phyloP scores from a whole-genome alignment of 805 yeast species.

The Clavispora santaluciae region DNA sequence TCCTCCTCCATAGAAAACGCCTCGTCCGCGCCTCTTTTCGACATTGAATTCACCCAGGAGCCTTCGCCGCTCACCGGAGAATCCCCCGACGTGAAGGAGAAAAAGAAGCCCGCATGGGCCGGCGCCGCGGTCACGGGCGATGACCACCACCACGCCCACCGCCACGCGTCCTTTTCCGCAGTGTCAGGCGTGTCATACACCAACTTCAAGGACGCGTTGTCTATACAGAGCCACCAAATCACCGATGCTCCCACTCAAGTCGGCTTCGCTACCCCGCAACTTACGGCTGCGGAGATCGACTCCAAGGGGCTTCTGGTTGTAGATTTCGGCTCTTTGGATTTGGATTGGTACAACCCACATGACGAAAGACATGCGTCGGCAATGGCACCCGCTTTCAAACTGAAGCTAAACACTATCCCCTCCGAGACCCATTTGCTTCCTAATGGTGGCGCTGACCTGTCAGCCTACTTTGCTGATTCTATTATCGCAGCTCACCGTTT shows the following conservation, averaged over 20 bases:
- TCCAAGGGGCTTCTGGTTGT: constrained; percentile 23
- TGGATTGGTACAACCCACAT: constrained; percentile 20
- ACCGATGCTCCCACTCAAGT: constrained; percentile 63
- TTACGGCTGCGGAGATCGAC: constrained; percentile 44
- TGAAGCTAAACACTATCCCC: constrained; percentile 13
- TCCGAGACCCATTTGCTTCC: constrained; percentile 11
- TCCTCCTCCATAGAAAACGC: constrained; percentile 5
- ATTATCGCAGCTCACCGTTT: constrained; percentile 23
- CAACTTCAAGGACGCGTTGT: constrained; percentile 40
- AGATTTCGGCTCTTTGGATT: constrained; percentile 23
- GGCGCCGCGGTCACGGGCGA: background rate
- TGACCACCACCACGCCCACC: background rate
- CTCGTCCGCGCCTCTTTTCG: background rate
- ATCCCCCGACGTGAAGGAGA: constrained; percentile 14
- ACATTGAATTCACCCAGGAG: constrained; percentile 14
- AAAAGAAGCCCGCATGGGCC: constrained; percentile 1
- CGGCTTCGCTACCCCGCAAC: constrained; percentile 79
- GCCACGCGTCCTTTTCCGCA: constrained; percentile 60
- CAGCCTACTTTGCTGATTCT: constrained; percentile 14
- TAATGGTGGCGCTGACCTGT: constrained; percentile 4
- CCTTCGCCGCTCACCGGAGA: constrained; percentile 22
- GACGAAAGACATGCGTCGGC: no score
- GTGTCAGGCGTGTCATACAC: constrained; percentile 58
- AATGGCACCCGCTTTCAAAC: constrained; percentile 5
- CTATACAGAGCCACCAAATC: constrained; percentile 30